Conservation (phyloP, 106 monocot genomes). For the Alisma plantagoaquatica region DNA sequence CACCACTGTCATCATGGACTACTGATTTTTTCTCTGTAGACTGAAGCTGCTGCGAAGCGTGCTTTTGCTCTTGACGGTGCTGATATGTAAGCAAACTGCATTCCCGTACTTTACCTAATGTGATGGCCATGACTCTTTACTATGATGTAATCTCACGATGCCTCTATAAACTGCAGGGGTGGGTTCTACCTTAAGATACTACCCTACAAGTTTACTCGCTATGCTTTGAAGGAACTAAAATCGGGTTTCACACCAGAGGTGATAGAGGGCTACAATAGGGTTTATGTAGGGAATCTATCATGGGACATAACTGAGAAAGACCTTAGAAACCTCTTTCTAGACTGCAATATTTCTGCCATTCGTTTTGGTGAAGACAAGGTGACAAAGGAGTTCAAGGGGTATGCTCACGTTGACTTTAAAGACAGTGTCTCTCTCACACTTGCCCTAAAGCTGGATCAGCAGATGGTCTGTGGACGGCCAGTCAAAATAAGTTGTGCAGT, state of each 20-base stretch:
- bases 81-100: constrained; percentile 75
- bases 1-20: too few species aligned
- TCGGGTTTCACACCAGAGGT: constrained; percentile 61
- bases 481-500: constrained; percentile 74
- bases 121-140: too few species aligned
- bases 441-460: constrained; percentile 82
- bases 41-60: constrained; percentile 90
- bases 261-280: constrained; percentile 82
- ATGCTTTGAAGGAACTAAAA: constrained; percentile 21
- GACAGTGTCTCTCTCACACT: constrained; percentile 43
- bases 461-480: constrained; percentile 55
- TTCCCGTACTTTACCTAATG: too few species aligned
- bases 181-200: constrained; percentile 90
- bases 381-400: constrained; percentile 88
- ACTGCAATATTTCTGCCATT: constrained; percentile 58
- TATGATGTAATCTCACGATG: too few species aligned
- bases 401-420: constrained; percentile 80
- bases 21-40: too few species aligned
- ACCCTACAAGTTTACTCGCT: constrained; percentile 45
- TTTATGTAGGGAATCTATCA: constrained; percentile 74
- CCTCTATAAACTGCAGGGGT: constrained; percentile 92
- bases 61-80: constrained; percentile 89
- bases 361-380: constrained; percentile 73
- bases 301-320: constrained; percentile 94
- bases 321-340: constrained; percentile 48